Conservation (phyloP, 2,329 filamentous ascomycete genomes). For the Fusarium incarnatum region DNA sequence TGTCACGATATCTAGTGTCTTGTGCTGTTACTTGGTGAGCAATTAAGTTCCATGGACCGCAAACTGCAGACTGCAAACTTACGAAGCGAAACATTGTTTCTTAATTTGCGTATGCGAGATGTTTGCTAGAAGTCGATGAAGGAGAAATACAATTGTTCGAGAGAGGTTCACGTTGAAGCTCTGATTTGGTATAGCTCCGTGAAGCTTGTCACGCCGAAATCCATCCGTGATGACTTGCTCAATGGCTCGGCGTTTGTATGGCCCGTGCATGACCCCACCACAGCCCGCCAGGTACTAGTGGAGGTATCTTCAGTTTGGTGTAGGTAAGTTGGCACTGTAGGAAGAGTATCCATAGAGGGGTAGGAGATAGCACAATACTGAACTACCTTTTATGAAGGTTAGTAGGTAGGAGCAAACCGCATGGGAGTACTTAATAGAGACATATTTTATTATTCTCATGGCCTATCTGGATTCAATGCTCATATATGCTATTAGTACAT, state of each 20-base stretch:
- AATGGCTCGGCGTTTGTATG: slow-evolving; percentile 40
- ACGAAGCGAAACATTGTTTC: slow-evolving; percentile 62
- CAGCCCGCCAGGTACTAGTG: slow-evolving; percentile 3
- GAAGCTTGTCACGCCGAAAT: slow-evolving; percentile 43
- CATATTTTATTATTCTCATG: neutral
- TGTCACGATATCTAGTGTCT: slow-evolving; percentile 89
- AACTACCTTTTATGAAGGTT: neutral
- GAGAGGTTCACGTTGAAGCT: slow-evolving; percentile 41
- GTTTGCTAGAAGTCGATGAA: neutral
- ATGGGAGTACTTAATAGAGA: neutral
- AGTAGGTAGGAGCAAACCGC: neutral
- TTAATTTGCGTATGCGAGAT: neutral
- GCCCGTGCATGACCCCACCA: slow-evolving; percentile 39
- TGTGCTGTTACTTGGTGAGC: slow-evolving; percentile 65
- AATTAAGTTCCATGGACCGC: neutral
- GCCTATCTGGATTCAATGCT: neutral
- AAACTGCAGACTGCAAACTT: slow-evolving; percentile 49
- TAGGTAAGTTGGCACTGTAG: too few species aligned
- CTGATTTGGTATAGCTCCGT: slow-evolving; percentile 46
- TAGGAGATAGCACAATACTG: neutral
- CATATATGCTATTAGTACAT: neutral
- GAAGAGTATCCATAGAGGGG: neutral
- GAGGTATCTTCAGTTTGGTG: slow-evolving; percentile 13
- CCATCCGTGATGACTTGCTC: slow-evolving; percentile 29
- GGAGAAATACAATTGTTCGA: neutral